Evolutionary conservation across 1,284 basidiomycete genomes (phyloP).

Genomic region (Marasmius fiardii): DNA sequence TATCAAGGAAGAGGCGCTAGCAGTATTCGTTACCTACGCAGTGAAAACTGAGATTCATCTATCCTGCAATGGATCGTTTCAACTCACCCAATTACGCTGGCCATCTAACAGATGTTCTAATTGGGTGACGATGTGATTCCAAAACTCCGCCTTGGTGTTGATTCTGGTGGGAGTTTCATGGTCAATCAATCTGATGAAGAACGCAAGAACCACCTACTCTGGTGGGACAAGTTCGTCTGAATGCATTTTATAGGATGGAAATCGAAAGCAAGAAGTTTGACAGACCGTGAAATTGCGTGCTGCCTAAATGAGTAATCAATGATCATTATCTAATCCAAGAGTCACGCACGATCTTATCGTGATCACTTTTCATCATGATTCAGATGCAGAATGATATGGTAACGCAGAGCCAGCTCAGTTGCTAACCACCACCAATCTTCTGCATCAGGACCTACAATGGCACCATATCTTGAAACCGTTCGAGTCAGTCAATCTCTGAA

Average conservation of each 20-base stretch:
- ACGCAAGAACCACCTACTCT: slow-evolving; percentile 24
- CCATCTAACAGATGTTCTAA: slow-evolving; percentile 60
- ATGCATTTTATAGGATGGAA: neutral
- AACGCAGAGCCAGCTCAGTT: slow-evolving; percentile 3
- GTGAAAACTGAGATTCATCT: neutral
- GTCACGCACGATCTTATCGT: no score
- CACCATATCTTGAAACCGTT: slow-evolving; percentile 85
- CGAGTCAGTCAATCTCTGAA: slow-evolving; percentile 48
- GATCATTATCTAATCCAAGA: neutral
- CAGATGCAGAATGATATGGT: no score
- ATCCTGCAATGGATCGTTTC: neutral
- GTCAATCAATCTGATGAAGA: neutral
- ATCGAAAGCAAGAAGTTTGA: slow-evolving; percentile 1
- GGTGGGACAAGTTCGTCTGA: slow-evolving; percentile 47
- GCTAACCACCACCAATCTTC: slow-evolving; percentile 2
- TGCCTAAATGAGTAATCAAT: no score
- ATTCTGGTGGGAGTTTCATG: slow-evolving; percentile 34
- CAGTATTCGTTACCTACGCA: slow-evolving; percentile 76
- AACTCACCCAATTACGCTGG: slow-evolving; percentile 76
- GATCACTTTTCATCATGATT: no score
- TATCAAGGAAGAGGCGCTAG: slow-evolving; percentile 78
- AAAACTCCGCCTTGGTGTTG: slow-evolving; percentile 69
- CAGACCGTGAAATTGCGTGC: no score
- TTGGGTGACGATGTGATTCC: slow-evolving; percentile 69
- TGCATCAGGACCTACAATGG: slow-evolving; percentile 44